Base-by-base conservation (phyloP, 495 filamentous ascomycete genomes). In the Penicillium turbatum region DNA sequence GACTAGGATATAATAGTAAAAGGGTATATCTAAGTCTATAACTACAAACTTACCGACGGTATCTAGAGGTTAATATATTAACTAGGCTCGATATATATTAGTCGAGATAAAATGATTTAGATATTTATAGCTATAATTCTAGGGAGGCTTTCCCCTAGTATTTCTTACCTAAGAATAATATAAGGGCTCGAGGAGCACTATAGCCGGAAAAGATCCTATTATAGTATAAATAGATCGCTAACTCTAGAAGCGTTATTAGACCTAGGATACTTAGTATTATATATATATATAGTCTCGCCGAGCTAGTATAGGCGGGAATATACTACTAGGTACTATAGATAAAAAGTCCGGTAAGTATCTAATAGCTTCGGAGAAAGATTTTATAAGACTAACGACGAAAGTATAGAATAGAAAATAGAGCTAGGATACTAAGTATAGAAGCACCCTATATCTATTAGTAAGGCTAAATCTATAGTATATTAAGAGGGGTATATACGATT, bases 21-120 rank as follows among this genome's bases (percentile, higher is more conserved):
- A n/a, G 64, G 69, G 62, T 77, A 61, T 27, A 55, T 69, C 53
- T 75, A 59, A 19, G 57, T 51, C 53, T 60, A 72, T 36, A 59
- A 71, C 36, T 41, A 67, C 30, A 71, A 44, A 54, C 62, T 63
- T 6, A 71, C 54, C 10, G 59, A 61, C 8, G 65, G 64, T 11
- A 77, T 60, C 62, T 53, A 74, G 16, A 75, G 41, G 45, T 73
- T 72, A 40, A 75, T 68, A 50, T 73, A 75, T 48, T 75, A 55
- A 16, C 72, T 62, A 36, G 67, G 57, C 40, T 70, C 44, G 7
- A 77, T 47, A n/a, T 53, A 60, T 17, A 70, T 15, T 15, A 64
- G 61, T 17, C 59, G 43, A 47, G 64, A 50, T 38, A 65, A 54
- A 15, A 58, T 21, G 37, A 72, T 29, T 17, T 54, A 56, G 16